phyloP scores from a whole-genome alignment of 208 protist species.

The Acanthamoeba triangularis region DNA sequence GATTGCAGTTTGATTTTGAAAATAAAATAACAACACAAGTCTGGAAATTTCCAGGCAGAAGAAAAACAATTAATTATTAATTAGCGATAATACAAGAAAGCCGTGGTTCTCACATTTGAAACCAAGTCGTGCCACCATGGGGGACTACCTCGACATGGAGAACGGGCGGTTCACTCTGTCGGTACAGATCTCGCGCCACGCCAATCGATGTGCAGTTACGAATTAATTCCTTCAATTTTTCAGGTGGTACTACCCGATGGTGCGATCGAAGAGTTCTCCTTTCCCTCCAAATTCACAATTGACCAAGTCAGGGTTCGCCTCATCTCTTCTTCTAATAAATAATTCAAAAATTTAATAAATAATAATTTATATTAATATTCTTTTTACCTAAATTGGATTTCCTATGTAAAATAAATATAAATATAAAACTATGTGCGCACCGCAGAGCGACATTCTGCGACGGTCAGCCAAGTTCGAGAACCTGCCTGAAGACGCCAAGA shows the following conservation, averaged over 20 bases:
- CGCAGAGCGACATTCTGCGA: slow-evolving; percentile 72
- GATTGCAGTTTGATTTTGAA: too few relatives aligned
- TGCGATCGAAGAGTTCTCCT: slow-evolving; percentile 21
- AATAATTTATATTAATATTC: background rate
- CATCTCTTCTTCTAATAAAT: too few relatives aligned
- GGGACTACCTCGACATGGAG: slow-evolving; percentile 37
- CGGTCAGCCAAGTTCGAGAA: background rate
- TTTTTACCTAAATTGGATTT: too few relatives aligned
- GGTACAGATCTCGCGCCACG: background rate
- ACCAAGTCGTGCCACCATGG: background rate
- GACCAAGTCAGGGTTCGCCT: slow-evolving; percentile 61
- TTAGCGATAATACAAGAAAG: too few relatives aligned
- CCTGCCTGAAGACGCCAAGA: slow-evolving; percentile 47
- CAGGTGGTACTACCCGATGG: slow-evolving; percentile 46
- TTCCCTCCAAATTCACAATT: slow-evolving; percentile 69
- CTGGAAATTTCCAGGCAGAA: too few relatives aligned
- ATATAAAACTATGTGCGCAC: too few relatives aligned
- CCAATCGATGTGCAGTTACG: too few relatives aligned
- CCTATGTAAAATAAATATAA: too few relatives aligned
- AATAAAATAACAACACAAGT: too few relatives aligned
- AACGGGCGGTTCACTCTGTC: slow-evolving; percentile 27
- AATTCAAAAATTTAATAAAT: too few relatives aligned
- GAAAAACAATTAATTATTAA: too few relatives aligned
- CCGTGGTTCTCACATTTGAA: too few relatives aligned
- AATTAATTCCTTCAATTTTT: background rate